Base-by-base conservation (phyloP, 345 rosid species). In the Euclidium syriacum region DNA sequence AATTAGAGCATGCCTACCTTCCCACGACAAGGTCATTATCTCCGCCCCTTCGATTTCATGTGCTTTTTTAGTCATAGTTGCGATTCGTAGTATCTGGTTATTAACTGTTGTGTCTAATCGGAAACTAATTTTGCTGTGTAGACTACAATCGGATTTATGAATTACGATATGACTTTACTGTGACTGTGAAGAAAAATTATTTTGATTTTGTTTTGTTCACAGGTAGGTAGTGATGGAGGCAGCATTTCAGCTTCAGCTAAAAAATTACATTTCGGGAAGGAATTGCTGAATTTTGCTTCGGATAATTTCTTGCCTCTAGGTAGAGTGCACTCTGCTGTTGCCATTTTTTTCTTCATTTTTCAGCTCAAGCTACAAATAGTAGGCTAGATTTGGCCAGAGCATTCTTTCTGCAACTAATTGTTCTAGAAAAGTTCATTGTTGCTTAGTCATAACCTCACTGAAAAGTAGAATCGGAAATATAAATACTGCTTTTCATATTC, bases 221-320 rank as follows among this genome's bases (percentile, higher is more conserved):
- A 86, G 95, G 61, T 35, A 10, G 67, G 69, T 51, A 73, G 75
- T 39, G 68, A 58, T 49, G 71, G 63, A 46, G 65, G 68, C 46
- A 55, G 68, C 10, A 30, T 58, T 40, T 54, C 80, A 7, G 49
- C 64, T 58, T 61, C 73, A 10, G 22, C 50, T 2, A 54, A 63
- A 24, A 71, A 35, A 22, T 73, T 55, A 5, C 57, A 34, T 52
- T 88, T 78, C 77, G 74, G 75, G 2, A 83, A 87, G 16, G 68
- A 84, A 14, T n/a, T 88, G 10, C 40, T 73, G 53, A 75, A 23
- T 51, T 75, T 85, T 59, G 82, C 78, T 7, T 68, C 78, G 4
- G 36, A 78, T 55, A 91, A 91, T 76, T 91, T 90, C 70, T 88
- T 91, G 67, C 96, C 98, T 1, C 55, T 91, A 29, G 96, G 98